Evolutionary conservation across 2,329 filamentous ascomycete species (phyloP), one percentile per base, ranked within the genome.

Genomic region (Aureobasidium sp.): DNA sequence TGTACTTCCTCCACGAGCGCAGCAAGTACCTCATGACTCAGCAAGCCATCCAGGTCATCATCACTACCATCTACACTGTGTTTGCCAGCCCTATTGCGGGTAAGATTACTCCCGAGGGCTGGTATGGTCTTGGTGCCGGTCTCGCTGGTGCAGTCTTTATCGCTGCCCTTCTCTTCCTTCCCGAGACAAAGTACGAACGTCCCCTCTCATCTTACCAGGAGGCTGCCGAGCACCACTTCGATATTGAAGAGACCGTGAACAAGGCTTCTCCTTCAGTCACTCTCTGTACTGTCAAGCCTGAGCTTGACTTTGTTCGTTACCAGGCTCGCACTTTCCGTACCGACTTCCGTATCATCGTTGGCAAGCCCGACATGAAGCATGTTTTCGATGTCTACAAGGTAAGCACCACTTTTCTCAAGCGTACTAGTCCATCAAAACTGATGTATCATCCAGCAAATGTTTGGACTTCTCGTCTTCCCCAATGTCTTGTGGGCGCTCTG

Each of bases 181-280:
- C 81, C 0, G 81, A 84, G 71, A 81, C 79, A 2, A 78, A 79
- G 58, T 84, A 84, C 63, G 68, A 76, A 38, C 77, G 80, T 0
- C 71, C 77, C 2, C 67, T 79, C 0, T 69, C 71, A 1, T 75
- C 81, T 0, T 82, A 80, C 58, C 79, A 79, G 38, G 78, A 79
- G 45, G 63, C 65, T 2, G 68, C 67, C 1, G 67, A 64, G 4
- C 38, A 33, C 29, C 8, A 11, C n/a, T 45, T 31, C 48, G 61
- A 64, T 29, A 15, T 64, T 8, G 61, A 64, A n/a, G 36, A 47
- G 11, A 64, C 48, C 16, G 42, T 36, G 2, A 47, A 1, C 23
- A 55, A 54, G 33, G 61, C 33, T 8, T 31, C 36, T 7, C 48
- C 61, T 11, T 36, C 33, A 4, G 31, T 53, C 18, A 23, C 11